A percentile compares a stretch with the other conserved stretches of the same genome.
These are phyloP conservation scores for Vitis hybrid DNA, from an alignment of 177 flowering plant species.

Conservation along the genomic window DNA sequence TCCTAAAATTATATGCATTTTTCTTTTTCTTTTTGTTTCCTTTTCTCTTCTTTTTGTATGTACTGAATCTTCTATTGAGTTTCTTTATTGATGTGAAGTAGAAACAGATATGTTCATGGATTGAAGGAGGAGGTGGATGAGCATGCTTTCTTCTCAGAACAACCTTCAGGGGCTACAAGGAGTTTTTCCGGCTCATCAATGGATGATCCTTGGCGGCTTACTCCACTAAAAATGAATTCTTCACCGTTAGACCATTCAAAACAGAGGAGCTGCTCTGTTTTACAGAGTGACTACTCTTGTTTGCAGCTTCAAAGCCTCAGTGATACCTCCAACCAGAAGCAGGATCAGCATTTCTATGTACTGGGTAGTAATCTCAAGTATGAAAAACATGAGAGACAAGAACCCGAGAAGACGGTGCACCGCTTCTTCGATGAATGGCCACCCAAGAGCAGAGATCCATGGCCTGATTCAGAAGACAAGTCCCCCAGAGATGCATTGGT, in stretches of 20 bases:
- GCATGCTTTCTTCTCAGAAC: slow-evolving; percentile 50
- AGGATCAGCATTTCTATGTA: slow-evolving; percentile 25
- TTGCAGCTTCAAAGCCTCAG: slow-evolving; percentile 31
- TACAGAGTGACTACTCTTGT: slow-evolving; percentile 35
- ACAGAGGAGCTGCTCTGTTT: slow-evolving; percentile 33
- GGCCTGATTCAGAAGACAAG: slow-evolving; percentile 47
- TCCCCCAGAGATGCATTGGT: slow-evolving; percentile 31
- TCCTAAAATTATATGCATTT: no score
- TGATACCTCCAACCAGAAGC: slow-evolving; percentile 17
- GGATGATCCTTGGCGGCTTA: slow-evolving; percentile 54
- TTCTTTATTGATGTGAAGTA: slow-evolving; percentile 14
- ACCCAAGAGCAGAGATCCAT: slow-evolving; percentile 36
- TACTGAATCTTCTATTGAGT: neutral
- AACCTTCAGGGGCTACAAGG: slow-evolving; percentile 39
- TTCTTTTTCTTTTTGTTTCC: neutral
- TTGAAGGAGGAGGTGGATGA: slow-evolving; percentile 52
- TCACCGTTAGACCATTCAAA: slow-evolving; percentile 23
- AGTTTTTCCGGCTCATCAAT: slow-evolving; percentile 38
- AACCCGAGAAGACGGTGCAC: slow-evolving; percentile 53
- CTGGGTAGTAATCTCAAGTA: slow-evolving; percentile 26
- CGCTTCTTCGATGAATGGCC: slow-evolving; percentile 79
- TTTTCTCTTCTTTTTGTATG: neutral
- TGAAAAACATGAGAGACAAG: slow-evolving; percentile 27
- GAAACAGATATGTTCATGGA: slow-evolving; percentile 43
- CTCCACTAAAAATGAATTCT: slow-evolving; percentile 52